Conservation (phyloP, 1,284 basidiomycete genomes). For the Veloboletus limbatus region DNA sequence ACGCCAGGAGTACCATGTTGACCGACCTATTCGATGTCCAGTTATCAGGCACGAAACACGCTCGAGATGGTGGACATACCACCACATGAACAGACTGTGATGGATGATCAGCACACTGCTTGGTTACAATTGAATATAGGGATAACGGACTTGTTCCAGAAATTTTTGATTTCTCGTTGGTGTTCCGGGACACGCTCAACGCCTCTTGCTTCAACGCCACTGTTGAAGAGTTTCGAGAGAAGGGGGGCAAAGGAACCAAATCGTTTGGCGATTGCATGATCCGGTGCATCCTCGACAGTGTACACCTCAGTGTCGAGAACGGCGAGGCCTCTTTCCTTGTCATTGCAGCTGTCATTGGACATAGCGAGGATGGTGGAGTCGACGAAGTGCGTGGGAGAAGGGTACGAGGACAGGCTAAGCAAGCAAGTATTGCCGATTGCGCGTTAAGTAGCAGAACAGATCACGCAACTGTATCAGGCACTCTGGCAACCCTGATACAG, state of each 20-base stretch:
- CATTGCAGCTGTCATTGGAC: constrained; percentile 11
- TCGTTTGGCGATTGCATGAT: constrained; percentile 34
- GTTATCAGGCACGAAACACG: constrained; percentile 1
- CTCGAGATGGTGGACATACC: constrained; percentile 31
- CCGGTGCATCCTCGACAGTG: constrained; percentile 29
- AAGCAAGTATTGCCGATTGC: no score
- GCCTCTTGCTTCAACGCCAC: constrained; percentile 51
- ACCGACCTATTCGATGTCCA: constrained; percentile 41
- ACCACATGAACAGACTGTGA: constrained; percentile 48
- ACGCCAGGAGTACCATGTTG: constrained; percentile 49
- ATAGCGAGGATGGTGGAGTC: constrained; percentile 12
- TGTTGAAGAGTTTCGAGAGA: constrained; percentile 40
- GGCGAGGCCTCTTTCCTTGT: constrained; percentile 22
- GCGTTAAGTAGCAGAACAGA: no score
- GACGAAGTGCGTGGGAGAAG: not conserved
- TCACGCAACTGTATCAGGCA: no score
- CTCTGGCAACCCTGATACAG: no score
- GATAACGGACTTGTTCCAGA: constrained; percentile 47
- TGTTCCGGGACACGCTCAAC: constrained; percentile 51
- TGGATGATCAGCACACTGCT: constrained; percentile 19
- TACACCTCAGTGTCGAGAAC: not conserved
- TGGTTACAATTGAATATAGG: not conserved
- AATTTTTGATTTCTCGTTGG: constrained; percentile 44
- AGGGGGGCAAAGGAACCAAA: constrained; percentile 39
- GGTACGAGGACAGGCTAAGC: no score